Evolutionary conservation across 352 stramenopile species (phyloP).

Genomic region (Phytopythium vexans): DNA sequence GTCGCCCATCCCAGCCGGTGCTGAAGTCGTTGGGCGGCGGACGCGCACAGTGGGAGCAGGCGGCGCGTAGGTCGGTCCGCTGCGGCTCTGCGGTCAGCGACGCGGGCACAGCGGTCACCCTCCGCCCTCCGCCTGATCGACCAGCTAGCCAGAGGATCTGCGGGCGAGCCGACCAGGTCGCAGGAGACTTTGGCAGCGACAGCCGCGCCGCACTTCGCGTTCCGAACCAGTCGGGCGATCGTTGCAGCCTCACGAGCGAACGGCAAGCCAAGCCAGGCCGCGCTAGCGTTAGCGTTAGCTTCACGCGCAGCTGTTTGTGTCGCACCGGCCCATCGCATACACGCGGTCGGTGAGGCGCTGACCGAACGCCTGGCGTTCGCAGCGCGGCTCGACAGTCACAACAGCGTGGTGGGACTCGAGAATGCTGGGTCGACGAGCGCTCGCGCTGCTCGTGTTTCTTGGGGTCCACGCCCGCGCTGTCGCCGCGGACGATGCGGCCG

Average conservation of each 20-base stretch:
- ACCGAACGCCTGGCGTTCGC: neutral
- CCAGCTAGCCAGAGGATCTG: no score
- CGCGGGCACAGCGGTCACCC: no score
- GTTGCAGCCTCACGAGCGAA: no score
- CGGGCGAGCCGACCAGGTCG: no score
- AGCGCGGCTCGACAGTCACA: neutral
- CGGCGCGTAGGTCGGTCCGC: no score
- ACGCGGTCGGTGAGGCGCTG: no score
- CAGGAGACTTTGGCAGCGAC: no score
- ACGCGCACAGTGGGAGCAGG: neutral
- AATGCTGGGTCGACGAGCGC: neutral
- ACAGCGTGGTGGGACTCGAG: neutral
- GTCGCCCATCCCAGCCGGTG: neutral
- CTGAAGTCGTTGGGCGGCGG: conserved; percentile 1
- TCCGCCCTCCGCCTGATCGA: no score
- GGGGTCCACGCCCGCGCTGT: neutral
- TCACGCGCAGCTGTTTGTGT: conserved; percentile 3
- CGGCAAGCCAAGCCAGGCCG: no score
- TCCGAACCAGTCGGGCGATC: no score
- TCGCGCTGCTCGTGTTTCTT: neutral
- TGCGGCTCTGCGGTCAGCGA: no score
- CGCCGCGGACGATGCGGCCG: conserved; percentile 1
- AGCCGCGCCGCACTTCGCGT: no score
- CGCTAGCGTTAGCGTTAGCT: neutral
- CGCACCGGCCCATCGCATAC: neutral